These are phyloP conservation scores for Botrytis squamosa DNA, from an alignment of 2,329 filamentous ascomycete species.

Conservation along the genomic window DNA sequence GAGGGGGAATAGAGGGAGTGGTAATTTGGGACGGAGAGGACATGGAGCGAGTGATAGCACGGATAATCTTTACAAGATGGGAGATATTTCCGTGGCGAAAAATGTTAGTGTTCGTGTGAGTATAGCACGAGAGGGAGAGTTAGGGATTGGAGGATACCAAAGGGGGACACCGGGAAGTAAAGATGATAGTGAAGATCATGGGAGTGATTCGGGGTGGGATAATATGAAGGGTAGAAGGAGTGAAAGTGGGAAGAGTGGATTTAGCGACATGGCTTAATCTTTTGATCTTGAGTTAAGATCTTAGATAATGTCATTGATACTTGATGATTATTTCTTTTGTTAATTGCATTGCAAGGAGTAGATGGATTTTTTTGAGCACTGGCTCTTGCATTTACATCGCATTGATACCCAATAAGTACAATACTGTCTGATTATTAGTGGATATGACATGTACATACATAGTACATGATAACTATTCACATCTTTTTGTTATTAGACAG, in stretches of 20 bases:
- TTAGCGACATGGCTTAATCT: constrained; percentile 10
- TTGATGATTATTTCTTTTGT: constrained; percentile 13
- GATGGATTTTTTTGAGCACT: background rate
- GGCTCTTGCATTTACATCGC: background rate
- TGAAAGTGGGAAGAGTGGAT: constrained; percentile 16
- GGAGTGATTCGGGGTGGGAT: constrained; percentile 15
- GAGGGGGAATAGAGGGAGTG: constrained; percentile 10
- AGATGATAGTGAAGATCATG: constrained; percentile 11
- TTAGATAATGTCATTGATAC: constrained; percentile 5
- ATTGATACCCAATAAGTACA: constrained; percentile 9
- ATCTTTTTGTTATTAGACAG: background rate
- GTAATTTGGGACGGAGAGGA: background rate
- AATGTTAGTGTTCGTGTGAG: constrained; percentile 31
- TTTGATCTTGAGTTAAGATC: background rate
- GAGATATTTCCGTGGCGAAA: constrained; percentile 32
- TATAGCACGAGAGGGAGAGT: constrained; percentile 4
- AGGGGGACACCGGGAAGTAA: background rate
- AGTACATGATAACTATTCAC: background rate
- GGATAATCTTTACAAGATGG: constrained; percentile 32
- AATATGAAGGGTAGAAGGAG: constrained; percentile 6
- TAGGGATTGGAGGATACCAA: background rate
- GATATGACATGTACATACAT: background rate
- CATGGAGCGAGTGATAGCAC: constrained; percentile 23
- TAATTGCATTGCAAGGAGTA: constrained; percentile 14
- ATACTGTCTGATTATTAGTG: background rate